Conservation (phyloP, 306 rosid genomes). For the Purshia tridentata region DNA sequence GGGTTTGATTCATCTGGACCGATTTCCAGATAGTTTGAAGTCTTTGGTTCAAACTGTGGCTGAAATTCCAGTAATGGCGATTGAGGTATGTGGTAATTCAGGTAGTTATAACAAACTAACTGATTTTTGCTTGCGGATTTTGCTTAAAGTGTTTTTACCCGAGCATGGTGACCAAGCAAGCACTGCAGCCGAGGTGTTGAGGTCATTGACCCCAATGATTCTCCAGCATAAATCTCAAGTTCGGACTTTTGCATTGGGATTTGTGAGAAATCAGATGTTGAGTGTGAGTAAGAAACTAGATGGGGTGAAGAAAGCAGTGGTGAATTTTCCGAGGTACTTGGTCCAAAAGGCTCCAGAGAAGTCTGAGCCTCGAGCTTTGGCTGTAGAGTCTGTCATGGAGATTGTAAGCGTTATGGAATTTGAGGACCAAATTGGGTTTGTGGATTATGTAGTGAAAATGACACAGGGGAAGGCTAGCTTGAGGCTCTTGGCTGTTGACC, state of each 20-base stretch:
- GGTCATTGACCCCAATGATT: constrained; percentile 51
- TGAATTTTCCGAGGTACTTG: constrained; percentile 73
- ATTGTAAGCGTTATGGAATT: constrained; percentile 50
- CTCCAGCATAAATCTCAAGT: constrained; percentile 60
- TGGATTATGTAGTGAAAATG: constrained; percentile 69
- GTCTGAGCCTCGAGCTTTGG: constrained; percentile 73
- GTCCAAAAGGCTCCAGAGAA: constrained; percentile 70
- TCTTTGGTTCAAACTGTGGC: constrained; percentile 61
- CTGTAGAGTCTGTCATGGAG: constrained; percentile 78
- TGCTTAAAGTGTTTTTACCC: constrained; percentile 54
- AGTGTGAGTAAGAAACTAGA: constrained; percentile 23
- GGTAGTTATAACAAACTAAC: constrained; percentile 41
- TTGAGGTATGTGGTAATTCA: constrained; percentile 39
- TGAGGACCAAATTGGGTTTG: constrained; percentile 65
- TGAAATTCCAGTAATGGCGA: constrained; percentile 50
- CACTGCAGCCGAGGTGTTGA: constrained; percentile 73
- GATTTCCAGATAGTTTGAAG: constrained; percentile 79
- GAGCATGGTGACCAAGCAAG: constrained; percentile 58
- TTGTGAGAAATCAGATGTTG: constrained; percentile 42
- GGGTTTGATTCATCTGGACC: constrained; percentile 69
- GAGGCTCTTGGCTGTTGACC: constrained; percentile 81
- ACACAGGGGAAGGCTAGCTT: constrained; percentile 62
- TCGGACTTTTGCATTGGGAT: constrained; percentile 57
- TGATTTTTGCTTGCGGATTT: constrained; percentile 44
- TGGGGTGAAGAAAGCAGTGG: constrained; percentile 63